phyloP scores from a whole-genome alignment of 257 asterid genomes.

The Gentiana straminea region DNA sequence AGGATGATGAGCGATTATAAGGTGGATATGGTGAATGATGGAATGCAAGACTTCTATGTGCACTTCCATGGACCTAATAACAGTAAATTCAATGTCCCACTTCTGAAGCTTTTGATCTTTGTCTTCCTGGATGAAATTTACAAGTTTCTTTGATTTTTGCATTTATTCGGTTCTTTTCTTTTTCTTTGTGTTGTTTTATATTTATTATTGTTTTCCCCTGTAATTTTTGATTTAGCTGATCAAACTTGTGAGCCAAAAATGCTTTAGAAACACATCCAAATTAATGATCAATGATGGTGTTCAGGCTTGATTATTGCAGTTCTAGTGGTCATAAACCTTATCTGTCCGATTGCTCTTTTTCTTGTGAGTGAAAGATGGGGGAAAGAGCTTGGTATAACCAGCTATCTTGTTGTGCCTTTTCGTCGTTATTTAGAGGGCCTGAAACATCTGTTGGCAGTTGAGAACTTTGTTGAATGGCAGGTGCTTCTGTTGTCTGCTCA shows the following conservation, averaged over 20 bases:
- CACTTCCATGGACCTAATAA: slow-evolving; percentile 85
- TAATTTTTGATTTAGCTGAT: neutral
- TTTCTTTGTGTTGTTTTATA: neutral
- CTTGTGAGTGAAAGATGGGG: neutral
- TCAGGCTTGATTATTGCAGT: neutral
- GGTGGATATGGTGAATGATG: slow-evolving; percentile 94
- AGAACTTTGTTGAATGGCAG: neutral
- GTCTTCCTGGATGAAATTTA: neutral
- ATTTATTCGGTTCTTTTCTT: slow-evolving; percentile 18
- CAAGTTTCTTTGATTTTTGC: slow-evolving; percentile 6
- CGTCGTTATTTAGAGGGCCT: neutral
- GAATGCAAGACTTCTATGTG: slow-evolving; percentile 83
- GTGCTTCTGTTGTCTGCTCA: neutral
- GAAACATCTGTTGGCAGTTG: neutral
- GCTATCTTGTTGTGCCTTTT: neutral
- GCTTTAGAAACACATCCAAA: neutral
- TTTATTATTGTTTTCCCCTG: too few relatives aligned
- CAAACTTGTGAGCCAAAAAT: neutral
- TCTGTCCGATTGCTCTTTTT: slow-evolving; percentile 1
- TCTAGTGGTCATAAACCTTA: neutral
- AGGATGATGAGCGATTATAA: slow-evolving; percentile 99
- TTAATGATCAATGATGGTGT: too few relatives aligned
- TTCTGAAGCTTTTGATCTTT: slow-evolving; percentile 9
- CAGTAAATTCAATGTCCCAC: slow-evolving; percentile 39
- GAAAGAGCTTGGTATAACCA: neutral